These are phyloP conservation scores for Colletotrichum chlorophyti DNA, from an alignment of 2,329 filamentous ascomycete genomes.

Conservation along the genomic window DNA sequence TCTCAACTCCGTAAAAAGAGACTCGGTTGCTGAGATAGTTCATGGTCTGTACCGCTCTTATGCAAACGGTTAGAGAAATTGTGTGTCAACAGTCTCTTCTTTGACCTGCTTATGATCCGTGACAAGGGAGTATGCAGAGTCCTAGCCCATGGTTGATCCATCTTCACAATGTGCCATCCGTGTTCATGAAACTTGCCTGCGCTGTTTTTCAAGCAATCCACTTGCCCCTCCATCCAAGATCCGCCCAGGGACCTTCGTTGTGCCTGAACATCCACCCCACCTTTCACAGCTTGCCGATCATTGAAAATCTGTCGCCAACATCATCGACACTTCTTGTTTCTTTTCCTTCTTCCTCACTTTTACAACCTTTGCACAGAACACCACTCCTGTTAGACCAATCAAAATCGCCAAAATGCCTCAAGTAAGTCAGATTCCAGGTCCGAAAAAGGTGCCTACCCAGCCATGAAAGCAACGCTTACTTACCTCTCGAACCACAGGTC, in stretches of 20 bases:
- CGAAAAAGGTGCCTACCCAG: neutral
- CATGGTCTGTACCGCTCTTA: too few species aligned
- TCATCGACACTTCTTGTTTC: neutral
- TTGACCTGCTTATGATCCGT: too few species aligned
- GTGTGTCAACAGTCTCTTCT: too few species aligned
- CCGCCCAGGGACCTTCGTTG: conserved; percentile 12
- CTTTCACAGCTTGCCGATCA: conserved; percentile 24
- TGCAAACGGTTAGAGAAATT: too few species aligned
- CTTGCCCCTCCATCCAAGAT: conserved; percentile 25
- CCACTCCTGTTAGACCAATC: neutral
- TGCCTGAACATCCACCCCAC: conserved; percentile 19
- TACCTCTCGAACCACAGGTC: conserved; percentile 52
- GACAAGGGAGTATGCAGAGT: neutral
- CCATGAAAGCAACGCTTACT: neutral
- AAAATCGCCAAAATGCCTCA: conserved; percentile 39
- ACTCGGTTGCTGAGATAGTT: too few species aligned
- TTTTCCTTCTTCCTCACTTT: neutral
- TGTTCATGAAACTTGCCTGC: conserved; percentile 28
- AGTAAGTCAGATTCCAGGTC: conserved; percentile 31
- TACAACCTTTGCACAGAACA: too few species aligned
- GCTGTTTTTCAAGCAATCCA: conserved; percentile 23
- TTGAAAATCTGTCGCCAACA: conserved; percentile 22
- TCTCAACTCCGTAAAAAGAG: too few species aligned
- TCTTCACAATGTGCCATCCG: neutral
- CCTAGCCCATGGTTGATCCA: neutral